Evolutionary conservation across 352 stramenopile genomes (phyloP), one percentile per base, ranked within the genome.

Genomic region (Phytophthora lateralis): DNA sequence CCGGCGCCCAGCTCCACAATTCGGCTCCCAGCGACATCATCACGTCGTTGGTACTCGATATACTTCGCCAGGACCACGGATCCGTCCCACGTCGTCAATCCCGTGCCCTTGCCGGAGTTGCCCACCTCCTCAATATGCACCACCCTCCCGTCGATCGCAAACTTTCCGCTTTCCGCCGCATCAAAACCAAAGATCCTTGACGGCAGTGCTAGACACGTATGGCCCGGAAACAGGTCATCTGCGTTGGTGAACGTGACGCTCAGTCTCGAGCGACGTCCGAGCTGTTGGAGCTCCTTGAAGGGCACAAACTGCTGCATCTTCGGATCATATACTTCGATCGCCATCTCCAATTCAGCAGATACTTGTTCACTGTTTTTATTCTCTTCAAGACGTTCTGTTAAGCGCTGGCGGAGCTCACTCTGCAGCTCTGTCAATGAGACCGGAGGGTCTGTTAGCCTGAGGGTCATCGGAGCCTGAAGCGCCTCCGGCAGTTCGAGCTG

Each of bases 31-130:
- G 38, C 32, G 35, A 94, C 51, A 5, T 51, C 48, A 24, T 35
- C 42, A 9, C 49, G 56, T 18, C 66, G 68, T 20, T 69, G 50
- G 42, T 90, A 63, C 68, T 97, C 90, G 11, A 98, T 60, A 66
- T 96, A 97, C 69, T 97, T 97, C 9, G 89, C 89, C n/a, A 98
- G 69, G 32, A 98, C 80, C 4, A 97, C 80, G 8, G 91, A 90
- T 39, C 91, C 91, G 64, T 97, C 91, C 90, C 91, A 97, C 9
- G 90, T 96, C 18, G 88, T 96, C 35, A 97, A 67, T 4, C 91
- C 91, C 10, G 91, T 98, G 41, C 90, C 91, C 45, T 89, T 67
- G 21, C 85, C 85, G 1, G 87, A 89, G 64, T 96, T 96, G 41
- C 80, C 80, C 42, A 95, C 64, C 51, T 95, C 85, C 12, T 63